A percentile compares a stretch with the other conserved stretches of the same genome.
Conservation (phyloP, 495 filamentous ascomycete genomes). For the Podospora sp. region DNA sequence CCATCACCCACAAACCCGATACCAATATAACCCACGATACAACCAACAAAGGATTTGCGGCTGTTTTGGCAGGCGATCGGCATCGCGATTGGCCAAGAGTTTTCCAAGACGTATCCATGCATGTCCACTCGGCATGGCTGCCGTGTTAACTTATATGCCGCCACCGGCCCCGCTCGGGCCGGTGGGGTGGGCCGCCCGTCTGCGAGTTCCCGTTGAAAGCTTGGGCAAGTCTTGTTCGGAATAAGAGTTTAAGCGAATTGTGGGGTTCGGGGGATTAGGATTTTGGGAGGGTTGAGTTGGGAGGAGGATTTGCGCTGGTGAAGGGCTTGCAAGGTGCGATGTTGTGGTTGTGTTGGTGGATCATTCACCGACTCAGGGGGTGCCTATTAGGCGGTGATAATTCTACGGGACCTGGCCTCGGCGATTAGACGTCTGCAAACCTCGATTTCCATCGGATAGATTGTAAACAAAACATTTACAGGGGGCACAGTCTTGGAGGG, state of each 20-base stretch:
- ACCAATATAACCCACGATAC: background rate
- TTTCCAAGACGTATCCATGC: background rate
- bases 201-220: background rate
- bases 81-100: background rate
- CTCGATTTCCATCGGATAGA: too few species aligned
- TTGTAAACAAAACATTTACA: too few species aligned
- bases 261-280: too few species aligned
- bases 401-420: too few species aligned
- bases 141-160: background rate
- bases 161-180: background rate
- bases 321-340: too few species aligned
- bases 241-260: background rate
- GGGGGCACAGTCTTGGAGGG: too few species aligned
- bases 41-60: background rate
- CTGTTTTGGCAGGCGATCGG: background rate
- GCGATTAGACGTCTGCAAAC: too few species aligned
- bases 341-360: too few species aligned
- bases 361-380: too few species aligned
- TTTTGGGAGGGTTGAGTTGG: too few species aligned
- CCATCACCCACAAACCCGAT: background rate
- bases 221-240: background rate
- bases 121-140: background rate
- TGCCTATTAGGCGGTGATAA: too few species aligned
- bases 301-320: too few species aligned
- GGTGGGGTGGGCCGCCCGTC: background rate